Conservation (phyloP, 371 early-diverging fungal genomes). For the Rhizopus microsporus region DNA sequence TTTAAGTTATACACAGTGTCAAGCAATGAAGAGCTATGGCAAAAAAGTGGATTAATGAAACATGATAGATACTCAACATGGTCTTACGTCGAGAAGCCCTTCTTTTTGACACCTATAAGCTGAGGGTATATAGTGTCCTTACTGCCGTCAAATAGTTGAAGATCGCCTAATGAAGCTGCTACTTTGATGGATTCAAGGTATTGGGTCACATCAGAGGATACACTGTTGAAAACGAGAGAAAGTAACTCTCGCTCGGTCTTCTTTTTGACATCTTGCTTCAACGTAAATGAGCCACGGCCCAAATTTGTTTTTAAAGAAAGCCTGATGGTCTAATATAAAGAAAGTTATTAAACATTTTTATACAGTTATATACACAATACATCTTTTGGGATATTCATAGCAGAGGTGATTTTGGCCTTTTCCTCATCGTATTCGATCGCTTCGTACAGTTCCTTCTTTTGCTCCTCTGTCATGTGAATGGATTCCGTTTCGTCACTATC, state of each 20-base stretch:
- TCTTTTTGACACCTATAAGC: constrained; percentile 43
- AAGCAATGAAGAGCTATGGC: constrained; percentile 14
- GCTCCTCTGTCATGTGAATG: constrained; percentile 54
- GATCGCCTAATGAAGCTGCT: constrained; percentile 41
- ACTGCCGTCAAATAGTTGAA: constrained; percentile 44
- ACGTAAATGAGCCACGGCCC: constrained; percentile 70
- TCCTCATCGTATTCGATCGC: constrained; percentile 83
- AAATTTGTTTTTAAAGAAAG: constrained; percentile 63
- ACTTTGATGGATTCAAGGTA: constrained; percentile 40
- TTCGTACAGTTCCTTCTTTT: constrained; percentile 74
- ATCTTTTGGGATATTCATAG: constrained; percentile 79
- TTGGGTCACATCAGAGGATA: constrained; percentile 38
- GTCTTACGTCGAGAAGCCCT: constrained; percentile 22
- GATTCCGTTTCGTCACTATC: constrained; percentile 16
- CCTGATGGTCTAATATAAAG: constrained; percentile 49
- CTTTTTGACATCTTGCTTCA: constrained; percentile 36
- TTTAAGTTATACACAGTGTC: constrained; percentile 10
- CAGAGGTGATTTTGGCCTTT: constrained; percentile 43
- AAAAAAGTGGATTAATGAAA: neutral
- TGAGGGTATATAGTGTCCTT: constrained; percentile 46
- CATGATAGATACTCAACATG: neutral
- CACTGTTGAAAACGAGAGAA: constrained; percentile 71
- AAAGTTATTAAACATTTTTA: neutral
- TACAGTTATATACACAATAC: constrained; percentile 30
- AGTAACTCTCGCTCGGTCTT: constrained; percentile 45